These are phyloP conservation scores for Aspergillus sclerotioniger DNA, from an alignment of 495 filamentous ascomycete species.

Conservation along the genomic window DNA sequence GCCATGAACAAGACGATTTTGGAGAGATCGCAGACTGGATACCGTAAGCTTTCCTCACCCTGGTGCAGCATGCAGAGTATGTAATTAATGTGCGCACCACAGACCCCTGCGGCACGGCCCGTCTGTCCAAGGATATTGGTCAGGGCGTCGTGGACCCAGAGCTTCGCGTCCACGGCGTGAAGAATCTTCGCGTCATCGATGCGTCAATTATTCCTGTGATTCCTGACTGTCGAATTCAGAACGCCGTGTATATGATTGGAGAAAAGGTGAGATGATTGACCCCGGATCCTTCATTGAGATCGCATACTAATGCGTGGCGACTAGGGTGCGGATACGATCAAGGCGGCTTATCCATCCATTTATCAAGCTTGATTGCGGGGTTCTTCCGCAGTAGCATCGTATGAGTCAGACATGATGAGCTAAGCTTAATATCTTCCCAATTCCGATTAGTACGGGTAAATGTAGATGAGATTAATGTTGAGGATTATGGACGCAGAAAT, in stretches of 20 bases:
- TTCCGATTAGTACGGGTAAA: too few relatives aligned
- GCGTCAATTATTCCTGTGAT: conserved; percentile 25
- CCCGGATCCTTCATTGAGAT: too few relatives aligned
- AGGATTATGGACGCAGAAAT: too few relatives aligned
- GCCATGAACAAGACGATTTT: conserved; percentile 53
- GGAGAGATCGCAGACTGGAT: conserved; percentile 52
- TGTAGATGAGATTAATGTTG: too few relatives aligned
- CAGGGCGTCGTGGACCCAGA: conserved; percentile 49
- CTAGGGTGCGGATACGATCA: conserved; percentile 42
- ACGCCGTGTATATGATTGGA: conserved; percentile 50
- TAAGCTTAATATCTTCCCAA: too few relatives aligned
- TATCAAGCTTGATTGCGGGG: background rate
- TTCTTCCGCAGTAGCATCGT: background rate
- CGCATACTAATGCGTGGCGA: too few relatives aligned
- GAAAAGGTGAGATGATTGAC: conserved; percentile 34
- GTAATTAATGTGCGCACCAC: background rate
- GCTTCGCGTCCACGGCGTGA: conserved; percentile 47
- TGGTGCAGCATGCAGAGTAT: background rate
- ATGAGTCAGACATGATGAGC: too few relatives aligned
- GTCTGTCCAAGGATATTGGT: conserved; percentile 42
- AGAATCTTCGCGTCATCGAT: conserved; percentile 47
- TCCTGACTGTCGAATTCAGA: conserved; percentile 24
- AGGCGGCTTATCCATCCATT: conserved; percentile 17
- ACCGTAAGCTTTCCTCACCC: conserved; percentile 21
- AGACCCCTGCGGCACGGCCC: conserved; percentile 48